Base-by-base conservation (phyloP, 352 stramenopile species). In the Ophiocytium majus region DNA sequence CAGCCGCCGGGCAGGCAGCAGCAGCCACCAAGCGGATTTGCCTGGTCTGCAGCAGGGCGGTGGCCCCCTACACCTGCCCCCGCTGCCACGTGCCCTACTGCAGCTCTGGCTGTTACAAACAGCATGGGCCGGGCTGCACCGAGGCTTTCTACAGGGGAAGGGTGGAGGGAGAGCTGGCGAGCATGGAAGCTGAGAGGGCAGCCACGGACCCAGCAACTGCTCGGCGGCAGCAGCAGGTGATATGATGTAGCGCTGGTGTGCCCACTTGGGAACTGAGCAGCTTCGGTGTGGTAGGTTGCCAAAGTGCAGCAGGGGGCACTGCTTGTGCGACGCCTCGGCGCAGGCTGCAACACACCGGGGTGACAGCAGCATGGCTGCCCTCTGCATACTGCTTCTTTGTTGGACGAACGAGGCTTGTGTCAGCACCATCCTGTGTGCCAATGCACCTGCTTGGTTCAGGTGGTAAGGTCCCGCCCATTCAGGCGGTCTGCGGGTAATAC, bases 101-200 rank as follows among this genome's bases (percentile, higher is more conserved):
- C 66, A 43, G 32, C 14, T 5, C 32, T 17, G 32, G 5, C 5
- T 78, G 66, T 14, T 78, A 78, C 66, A 78, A 78, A 43, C 5
- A 78, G 66, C 66, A 78, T 78, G 66, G 66, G 5, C 5, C 5
- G 5, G 35, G 5, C 14, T 78, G 66, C 35, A 78, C 66, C 5
- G 66, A 78, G 14, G 66, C 66, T 43, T 78, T 78, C 35, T 78
- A 78, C 66, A 78, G 14, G 35, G 66, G 14, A 78, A 5, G 66
- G 35, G 66, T 78, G 66, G 66, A 78, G 35, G 35, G 35, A 17
- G 66, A 78, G 17, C 35, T 78, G 14, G 43, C 43, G 5, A 57
- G 43, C 43, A 57, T 57, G 43, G 43, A 57, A 14, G 43, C 43
- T 5, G 43, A 57, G 43, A 57, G 43, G 14, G 43, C 43, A 14